Evolutionary conservation across 2,329 filamentous ascomycete species (phyloP).

Genomic region (Xylariales sp.): DNA sequence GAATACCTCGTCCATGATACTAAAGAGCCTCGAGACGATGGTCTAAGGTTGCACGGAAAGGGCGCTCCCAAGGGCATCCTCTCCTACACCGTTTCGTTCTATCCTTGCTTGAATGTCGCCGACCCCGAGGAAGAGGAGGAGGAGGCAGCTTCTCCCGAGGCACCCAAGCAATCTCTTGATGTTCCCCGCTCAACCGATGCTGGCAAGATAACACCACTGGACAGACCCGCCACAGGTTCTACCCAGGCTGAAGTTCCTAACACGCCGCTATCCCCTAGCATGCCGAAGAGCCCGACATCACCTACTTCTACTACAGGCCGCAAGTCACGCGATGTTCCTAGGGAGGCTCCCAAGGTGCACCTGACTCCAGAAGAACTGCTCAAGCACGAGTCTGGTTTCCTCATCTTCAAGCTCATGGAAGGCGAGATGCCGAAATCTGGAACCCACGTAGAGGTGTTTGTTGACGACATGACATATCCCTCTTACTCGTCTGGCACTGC

Average conservation of each 20-base stretch:
- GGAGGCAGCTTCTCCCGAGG: conserved; percentile 32
- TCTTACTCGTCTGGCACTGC: conserved; percentile 80
- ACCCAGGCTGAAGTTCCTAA: conserved; percentile 17
- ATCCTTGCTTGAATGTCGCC: conserved; percentile 78
- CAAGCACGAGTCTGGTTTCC: conserved; percentile 82
- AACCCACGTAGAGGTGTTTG: conserved; percentile 78
- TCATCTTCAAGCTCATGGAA: conserved; percentile 93
- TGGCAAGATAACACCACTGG: conserved; percentile 39
- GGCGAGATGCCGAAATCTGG: conserved; percentile 75
- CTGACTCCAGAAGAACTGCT: conserved; percentile 76
- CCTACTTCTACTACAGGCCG: conserved; percentile 24
- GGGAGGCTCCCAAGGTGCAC: conserved; percentile 68
- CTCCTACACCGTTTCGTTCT: conserved; percentile 83
- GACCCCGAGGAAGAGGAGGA: conserved; percentile 84
- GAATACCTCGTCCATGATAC: conserved; percentile 76
- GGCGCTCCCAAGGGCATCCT: conserved; percentile 74
- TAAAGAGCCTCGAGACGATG: conserved; percentile 63
- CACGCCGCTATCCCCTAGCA: conserved; percentile 30
- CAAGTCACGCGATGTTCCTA: conserved; percentile 47
- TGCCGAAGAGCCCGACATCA: conserved; percentile 37
- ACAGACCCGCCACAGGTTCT: conserved; percentile 21
- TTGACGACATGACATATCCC: conserved; percentile 92
- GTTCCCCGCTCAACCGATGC: conserved; percentile 30
- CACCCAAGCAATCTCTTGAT: conserved; percentile 23
- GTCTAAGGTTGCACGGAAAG: conserved; percentile 70